Evolutionary conservation across 306 rosid species (phyloP), one percentile per base, ranked within the genome.

Genomic region (Medicago ruthenica): DNA sequence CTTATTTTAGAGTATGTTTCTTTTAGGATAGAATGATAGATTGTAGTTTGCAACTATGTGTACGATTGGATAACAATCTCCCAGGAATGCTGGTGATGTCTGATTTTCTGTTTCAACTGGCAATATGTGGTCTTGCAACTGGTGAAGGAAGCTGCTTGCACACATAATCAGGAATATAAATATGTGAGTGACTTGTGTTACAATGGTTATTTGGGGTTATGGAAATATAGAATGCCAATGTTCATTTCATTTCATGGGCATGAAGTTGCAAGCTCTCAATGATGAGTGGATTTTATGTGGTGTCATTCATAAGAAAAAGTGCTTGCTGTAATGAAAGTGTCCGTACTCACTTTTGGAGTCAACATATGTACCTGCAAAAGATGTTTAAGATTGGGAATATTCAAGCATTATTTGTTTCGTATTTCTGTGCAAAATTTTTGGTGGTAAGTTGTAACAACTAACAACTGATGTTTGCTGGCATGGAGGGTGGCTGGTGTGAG

Each of bases 241-340:
- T 62, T 60, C 71, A 53, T 40, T 62, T 60, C 71, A 53, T 40
- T 65, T 83, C 73, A 76, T 70, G 59, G 70, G 83, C 73, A 68
- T 57, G 42, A 80, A 79, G 81, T 65, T 84, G 59, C 59, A 47
- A 50, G 64, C 69, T 71, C 71, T 67, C 64, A 27, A 53, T n/a
- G 59, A 73, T 34, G 66, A 77, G 47, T 64, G 44, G 53, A 53
- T 16, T 72, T 53, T 39, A 34, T 55, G 53, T 24, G 13, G 31
- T 34, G 74, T 72, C 34, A 13, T 37, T 62, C 2, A 20, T 67
- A 1, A 14, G 76, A 64, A 60, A 42, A 39, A 66, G 47, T 78
- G 72, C 70, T 62, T 61, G 70, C 55, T 61, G 18, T 42, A 9
- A 42, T 74, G 78, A 21, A 36, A 67, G 20, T 58, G 12, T 31